A percentile compares a stretch with the other conserved stretches of the same genome.
Conservation (phyloP, 108 stramenopile genomes). For the Aurantiochytrium sp. region DNA sequence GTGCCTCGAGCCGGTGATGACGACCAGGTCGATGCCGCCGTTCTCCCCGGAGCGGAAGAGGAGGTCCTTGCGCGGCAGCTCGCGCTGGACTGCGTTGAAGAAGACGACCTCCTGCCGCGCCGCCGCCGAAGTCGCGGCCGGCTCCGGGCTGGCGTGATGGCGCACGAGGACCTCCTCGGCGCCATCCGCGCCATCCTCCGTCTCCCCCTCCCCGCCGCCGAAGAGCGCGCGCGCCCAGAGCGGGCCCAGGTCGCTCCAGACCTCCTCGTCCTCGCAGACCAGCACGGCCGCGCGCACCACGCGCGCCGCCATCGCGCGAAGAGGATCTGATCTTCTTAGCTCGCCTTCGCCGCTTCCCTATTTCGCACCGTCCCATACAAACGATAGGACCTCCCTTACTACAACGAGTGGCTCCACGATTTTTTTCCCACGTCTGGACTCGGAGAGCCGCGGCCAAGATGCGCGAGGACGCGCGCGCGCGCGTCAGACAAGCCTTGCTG, state of each 20-base stretch:
- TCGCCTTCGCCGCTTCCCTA: too few relatives aligned
- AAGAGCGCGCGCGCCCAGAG: background rate
- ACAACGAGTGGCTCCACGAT: too few relatives aligned
- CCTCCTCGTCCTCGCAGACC: background rate
- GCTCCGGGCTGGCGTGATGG: background rate
- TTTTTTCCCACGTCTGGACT: too few relatives aligned
- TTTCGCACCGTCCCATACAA: too few relatives aligned
- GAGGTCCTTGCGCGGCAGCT: background rate
- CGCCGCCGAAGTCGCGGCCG: background rate
- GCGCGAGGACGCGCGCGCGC: too few relatives aligned
- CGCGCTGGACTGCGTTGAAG: background rate
- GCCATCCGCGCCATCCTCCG: background rate
- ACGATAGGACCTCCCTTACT: too few relatives aligned
- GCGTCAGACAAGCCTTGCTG: too few relatives aligned
- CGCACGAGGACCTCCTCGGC: background rate
- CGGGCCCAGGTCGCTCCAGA: background rate
- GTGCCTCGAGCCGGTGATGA: background rate
- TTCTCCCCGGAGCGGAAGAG: background rate
- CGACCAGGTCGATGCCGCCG: background rate
- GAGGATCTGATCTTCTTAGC: too few relatives aligned
- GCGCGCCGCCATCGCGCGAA: too few relatives aligned
- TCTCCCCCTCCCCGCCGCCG: background rate
- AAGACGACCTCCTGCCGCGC: background rate
- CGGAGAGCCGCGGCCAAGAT: too few relatives aligned
- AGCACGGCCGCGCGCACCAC: background rate